phyloP scores from a whole-genome alignment of 331 rosid species.

The Acacia concinna region DNA sequence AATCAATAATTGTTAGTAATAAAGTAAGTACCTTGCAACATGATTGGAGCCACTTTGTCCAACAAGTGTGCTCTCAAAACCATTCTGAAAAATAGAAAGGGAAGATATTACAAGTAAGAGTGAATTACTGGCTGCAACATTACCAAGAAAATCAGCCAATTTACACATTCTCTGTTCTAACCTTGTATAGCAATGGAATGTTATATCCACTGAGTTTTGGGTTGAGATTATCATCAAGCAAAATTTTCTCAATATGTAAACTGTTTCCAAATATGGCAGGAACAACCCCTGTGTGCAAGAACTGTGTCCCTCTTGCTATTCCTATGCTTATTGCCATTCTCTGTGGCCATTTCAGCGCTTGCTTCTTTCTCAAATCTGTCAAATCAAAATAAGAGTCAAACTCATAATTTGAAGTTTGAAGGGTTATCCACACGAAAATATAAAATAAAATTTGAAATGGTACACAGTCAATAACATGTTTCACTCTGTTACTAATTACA shows the following conservation, averaged over 20 bases:
- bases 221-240: constrained; percentile 68
- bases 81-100: constrained; percentile 41
- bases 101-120: background rate
- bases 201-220: constrained; percentile 72
- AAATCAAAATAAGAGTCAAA: background rate
- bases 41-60: constrained; percentile 26
- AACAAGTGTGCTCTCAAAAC: constrained; percentile 27
- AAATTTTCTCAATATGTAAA: constrained; percentile 59
- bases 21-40: constrained; percentile 39
- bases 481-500: too few relatives aligned
- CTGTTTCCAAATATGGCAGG: constrained; percentile 70
- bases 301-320: constrained; percentile 73
- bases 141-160: background rate
- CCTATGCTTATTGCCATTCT: constrained; percentile 78
- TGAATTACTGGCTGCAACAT: background rate
- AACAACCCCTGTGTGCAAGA: constrained; percentile 63
- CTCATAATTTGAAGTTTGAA: background rate
- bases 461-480: too few relatives aligned
- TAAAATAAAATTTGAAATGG: too few relatives aligned
- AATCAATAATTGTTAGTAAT: background rate
- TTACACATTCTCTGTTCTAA: constrained; percentile 5
- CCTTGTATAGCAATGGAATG: constrained; percentile 68
- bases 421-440: too few relatives aligned
- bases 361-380: constrained; percentile 75
- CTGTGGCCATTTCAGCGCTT: constrained; percentile 83